Percentiles rank a stretch among this genome's conserved stretches.
phyloP scores from a whole-genome alignment of 2,329 filamentous ascomycete species.

The Aspergillaceae sp. region DNA sequence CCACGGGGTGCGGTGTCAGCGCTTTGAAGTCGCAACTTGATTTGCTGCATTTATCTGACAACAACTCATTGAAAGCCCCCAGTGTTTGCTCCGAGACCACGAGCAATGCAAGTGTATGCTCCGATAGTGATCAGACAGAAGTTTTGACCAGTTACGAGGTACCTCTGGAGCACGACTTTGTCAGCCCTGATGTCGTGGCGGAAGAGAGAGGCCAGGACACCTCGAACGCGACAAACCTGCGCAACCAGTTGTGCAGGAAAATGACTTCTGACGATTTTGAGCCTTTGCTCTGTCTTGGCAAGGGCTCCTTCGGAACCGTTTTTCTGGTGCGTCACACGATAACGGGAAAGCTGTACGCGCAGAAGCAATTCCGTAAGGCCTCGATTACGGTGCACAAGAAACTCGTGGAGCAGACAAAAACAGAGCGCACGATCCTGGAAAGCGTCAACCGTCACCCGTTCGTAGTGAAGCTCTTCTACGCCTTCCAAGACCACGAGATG shows the following conservation, averaged over 20 bases:
- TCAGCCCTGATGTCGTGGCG: conserved; percentile 50
- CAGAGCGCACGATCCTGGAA: conserved; percentile 87
- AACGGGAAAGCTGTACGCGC: conserved; percentile 85
- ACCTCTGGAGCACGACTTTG: conserved; percentile 73
- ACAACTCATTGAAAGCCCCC: conserved; percentile 48
- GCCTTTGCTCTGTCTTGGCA: conserved; percentile 81
- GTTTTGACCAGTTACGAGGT: conserved; percentile 76
- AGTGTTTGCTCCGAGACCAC: conserved; percentile 39
- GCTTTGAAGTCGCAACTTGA: conserved; percentile 76
- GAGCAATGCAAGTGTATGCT: conserved; percentile 53
- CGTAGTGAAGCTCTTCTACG: conserved; percentile 95
- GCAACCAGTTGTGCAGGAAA: conserved; percentile 56
- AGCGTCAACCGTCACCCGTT: conserved; percentile 95
- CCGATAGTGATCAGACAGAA: conserved; percentile 59
- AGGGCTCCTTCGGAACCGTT: conserved; percentile 93
- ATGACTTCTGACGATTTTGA: conserved; percentile 91
- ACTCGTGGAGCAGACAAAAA: conserved; percentile 93
- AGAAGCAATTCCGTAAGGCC: conserved; percentile 98
- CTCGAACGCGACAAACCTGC: conserved; percentile 49
- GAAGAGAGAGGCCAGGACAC: conserved; percentile 27
- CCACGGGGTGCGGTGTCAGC: conserved; percentile 55
- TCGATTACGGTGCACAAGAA: conserved; percentile 92
- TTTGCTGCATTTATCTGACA: conserved; percentile 59
- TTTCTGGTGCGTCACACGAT: conserved; percentile 80
- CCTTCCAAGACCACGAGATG: conserved; percentile 96